These are phyloP conservation scores for Pseudogymnoascus sp. DNA, from an alignment of 2,329 filamentous ascomycete genomes.

Conservation along the genomic window DNA sequence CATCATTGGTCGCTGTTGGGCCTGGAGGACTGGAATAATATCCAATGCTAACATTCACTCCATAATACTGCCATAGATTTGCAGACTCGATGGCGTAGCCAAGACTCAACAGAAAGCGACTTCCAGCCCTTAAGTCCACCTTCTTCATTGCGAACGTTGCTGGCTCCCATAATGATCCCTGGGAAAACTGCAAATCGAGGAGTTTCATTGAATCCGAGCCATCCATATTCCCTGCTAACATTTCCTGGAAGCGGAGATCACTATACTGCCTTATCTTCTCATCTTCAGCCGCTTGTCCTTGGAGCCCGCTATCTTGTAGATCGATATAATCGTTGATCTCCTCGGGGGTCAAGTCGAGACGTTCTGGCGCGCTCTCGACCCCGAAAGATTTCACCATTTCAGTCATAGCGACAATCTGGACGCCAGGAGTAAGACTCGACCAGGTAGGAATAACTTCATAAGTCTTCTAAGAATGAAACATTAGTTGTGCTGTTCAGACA, in stretches of 20 bases:
- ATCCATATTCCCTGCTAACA: background rate
- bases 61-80: background rate
- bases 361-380: background rate
- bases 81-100: background rate
- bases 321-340: background rate
- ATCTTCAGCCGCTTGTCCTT: background rate
- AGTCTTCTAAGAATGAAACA: background rate
- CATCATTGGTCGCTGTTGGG: background rate
- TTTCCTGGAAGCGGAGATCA: background rate
- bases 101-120: background rate
- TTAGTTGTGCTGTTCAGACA: background rate
- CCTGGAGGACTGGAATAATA: background rate
- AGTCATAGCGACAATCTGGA: background rate
- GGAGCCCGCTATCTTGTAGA: background rate
- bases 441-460: background rate
- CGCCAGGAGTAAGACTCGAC: background rate
- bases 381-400: background rate
- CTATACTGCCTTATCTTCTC: background rate
- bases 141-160: background rate
- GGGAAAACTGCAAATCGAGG: background rate
- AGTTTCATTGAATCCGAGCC: background rate
- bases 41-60: background rate
- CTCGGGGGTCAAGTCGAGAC: background rate
- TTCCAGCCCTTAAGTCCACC: background rate
- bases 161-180: conserved; percentile 1